Evolutionary conservation across 495 filamentous ascomycete genomes (phyloP), one percentile per base, ranked within the genome.

Genomic region (Rhypophila decipiens): DNA sequence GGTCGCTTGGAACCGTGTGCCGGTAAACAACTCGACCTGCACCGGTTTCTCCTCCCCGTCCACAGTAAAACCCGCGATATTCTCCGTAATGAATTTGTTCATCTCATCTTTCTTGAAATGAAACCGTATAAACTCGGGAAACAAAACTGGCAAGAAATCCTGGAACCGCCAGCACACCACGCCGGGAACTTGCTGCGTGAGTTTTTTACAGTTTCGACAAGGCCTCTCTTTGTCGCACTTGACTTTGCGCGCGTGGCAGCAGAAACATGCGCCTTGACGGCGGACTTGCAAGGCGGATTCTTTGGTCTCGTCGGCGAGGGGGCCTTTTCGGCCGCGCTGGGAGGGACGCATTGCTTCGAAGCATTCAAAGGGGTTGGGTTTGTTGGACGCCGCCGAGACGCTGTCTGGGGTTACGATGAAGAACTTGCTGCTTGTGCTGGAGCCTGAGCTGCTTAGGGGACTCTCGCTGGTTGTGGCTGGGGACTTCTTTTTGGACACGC

Each of bases 201-300:
- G 66, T 51, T 66, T 70, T 46, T 62, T 63, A 63, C 71, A 75
- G 63, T 59, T 74, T 55, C 62, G 67, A 52, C 71, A 78, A 22
- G 63, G 70, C 35, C 66, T 65, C 39, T 66, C 65, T 41, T 64
- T 62, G 56, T 70, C 73, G 59, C 65, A 76, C 33, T 63, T 69
- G 33, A 69, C 68, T 53, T 70, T 72, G 56, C 65, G 63, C 27
- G 64, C 69, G 48, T 73, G 71, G 50, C 70, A 75, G 61, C 70
- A 69, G 53, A 75, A 75, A 49, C 71, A 75, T 38, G 71, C 71
- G 20, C 71, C 71, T 19, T 62, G 57, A 31, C 71, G 68, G 10
- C 71, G 61, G 9, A 75, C 68, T 17, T 69, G 60, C 11, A 73
- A 61, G n/a, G 71, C 70, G 42, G 57, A 64, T 57, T 72, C 61